Percentiles rank a stretch among this genome's conserved stretches.
phyloP scores from a whole-genome alignment of 345 rosid genomes.

The Camelina neglecta region DNA sequence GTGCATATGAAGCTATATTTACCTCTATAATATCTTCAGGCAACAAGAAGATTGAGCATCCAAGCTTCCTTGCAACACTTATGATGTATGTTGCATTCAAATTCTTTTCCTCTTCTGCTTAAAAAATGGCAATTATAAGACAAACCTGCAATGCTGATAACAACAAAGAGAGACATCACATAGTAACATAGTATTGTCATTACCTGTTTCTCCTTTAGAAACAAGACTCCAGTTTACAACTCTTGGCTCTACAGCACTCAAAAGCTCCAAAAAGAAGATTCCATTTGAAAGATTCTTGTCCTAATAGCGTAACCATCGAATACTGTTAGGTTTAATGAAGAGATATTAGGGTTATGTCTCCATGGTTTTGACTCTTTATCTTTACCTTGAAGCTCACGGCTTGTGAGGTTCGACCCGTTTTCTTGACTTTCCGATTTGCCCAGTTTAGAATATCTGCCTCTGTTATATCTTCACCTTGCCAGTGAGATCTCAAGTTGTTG shows the following conservation, averaged over 20 bases:
- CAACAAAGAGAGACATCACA: neutral
- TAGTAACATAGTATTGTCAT: neutral
- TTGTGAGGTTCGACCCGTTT: constrained; percentile 59
- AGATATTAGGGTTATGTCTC: neutral
- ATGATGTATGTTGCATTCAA: constrained; percentile 88
- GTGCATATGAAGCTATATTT: neutral
- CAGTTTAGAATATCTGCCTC: constrained; percentile 80
- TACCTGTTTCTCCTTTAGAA: constrained; percentile 77
- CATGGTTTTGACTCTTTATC: constrained; percentile 15
- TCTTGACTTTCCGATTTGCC: constrained; percentile 87
- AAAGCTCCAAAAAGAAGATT: constrained; percentile 82
- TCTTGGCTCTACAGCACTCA: constrained; percentile 81
- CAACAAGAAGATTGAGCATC: constrained; percentile 89
- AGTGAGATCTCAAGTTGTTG: constrained; percentile 72
- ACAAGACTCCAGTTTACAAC: constrained; percentile 86
- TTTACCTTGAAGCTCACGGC: constrained; percentile 87
- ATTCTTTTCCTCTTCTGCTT: constrained; percentile 83
- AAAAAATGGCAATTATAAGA: neutral
- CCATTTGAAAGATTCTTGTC: constrained; percentile 80
- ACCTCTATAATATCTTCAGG: constrained; percentile 98
- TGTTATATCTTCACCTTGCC: constrained; percentile 86
- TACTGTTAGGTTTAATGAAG: neutral
- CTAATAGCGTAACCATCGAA: constrained; percentile 40
- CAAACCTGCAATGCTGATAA: neutral
- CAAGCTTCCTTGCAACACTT: constrained; percentile 93